A percentile compares a stretch with the other conserved stretches of the same genome.
These are phyloP conservation scores for Pleurotus cornucopiae DNA, from an alignment of 768 basidiomycete genomes.

Conservation along the genomic window DNA sequence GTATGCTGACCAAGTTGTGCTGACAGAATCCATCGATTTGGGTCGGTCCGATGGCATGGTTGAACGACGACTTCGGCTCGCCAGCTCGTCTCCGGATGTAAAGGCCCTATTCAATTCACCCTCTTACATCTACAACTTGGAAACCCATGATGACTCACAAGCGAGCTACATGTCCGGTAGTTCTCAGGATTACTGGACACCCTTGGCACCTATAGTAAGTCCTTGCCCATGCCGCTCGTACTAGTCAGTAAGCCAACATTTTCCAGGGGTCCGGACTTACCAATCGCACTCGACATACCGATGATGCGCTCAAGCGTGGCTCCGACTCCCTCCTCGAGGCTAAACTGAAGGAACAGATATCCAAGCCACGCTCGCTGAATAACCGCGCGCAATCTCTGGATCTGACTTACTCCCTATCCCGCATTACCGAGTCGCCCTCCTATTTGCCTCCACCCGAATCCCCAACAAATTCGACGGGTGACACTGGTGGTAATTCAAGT, in stretches of 20 bases:
- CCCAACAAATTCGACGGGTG: slow-evolving; percentile 73
- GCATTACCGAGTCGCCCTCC: slow-evolving; percentile 65
- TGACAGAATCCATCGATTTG: slow-evolving; percentile 71
- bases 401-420: slow-evolving; percentile 78
- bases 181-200: slow-evolving; percentile 71
- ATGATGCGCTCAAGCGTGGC: slow-evolving; percentile 76
- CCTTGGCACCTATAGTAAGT: slow-evolving; percentile 71
- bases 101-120: slow-evolving; percentile 92
- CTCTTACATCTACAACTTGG: slow-evolving; percentile 76
- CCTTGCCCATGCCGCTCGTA: slow-evolving; percentile 6
- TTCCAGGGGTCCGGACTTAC: slow-evolving; percentile 65
- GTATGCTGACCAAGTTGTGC: slow-evolving; percentile 8
- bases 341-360: slow-evolving; percentile 73
- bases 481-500: slow-evolving; percentile 73
- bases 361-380: slow-evolving; percentile 76
- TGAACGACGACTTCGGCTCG: slow-evolving; percentile 73
- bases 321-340: slow-evolving; percentile 82
- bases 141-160: slow-evolving; percentile 65
- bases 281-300: slow-evolving; percentile 61
- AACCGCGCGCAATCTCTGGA: slow-evolving; percentile 91
- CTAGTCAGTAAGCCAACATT: slow-evolving; percentile 11
- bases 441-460: slow-evolving; percentile 70
- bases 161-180: slow-evolving; percentile 51
- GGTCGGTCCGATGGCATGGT: slow-evolving; percentile 67
- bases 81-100: slow-evolving; percentile 90